Evolutionary conservation across 164 flowering plant species (phyloP).

Genomic region (Vitis labrusca): DNA sequence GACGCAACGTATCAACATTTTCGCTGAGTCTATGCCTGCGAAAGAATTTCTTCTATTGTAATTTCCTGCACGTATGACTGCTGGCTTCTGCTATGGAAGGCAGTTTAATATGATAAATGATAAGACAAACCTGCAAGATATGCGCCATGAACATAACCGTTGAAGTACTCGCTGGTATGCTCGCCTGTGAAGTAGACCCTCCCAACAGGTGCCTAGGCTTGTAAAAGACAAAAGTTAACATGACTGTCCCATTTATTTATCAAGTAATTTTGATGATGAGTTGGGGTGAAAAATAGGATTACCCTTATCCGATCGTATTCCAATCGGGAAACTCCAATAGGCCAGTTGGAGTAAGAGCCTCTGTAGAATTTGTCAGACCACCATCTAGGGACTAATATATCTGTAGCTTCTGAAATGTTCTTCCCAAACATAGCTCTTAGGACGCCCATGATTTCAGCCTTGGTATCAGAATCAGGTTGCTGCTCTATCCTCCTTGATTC

Average conservation of each 20-base stretch:
- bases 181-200: constrained; percentile 84
- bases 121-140: constrained; percentile 64
- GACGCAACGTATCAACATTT: too few species aligned
- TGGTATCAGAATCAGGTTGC: constrained; percentile 67
- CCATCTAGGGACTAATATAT: constrained; percentile 93
- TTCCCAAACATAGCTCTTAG: constrained; percentile 89
- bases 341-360: constrained; percentile 22
- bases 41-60: too few species aligned
- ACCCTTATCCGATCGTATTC: constrained; percentile 31
- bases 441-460: constrained; percentile 81
- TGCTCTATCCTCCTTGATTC: constrained; percentile 91
- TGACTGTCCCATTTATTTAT: too few species aligned
- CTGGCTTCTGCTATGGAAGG: too few species aligned
- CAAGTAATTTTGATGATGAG: too few species aligned
- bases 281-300: too few species aligned
- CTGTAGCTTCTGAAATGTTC: constrained; percentile 63
- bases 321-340: too few species aligned
- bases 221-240: not conserved
- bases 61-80: too few species aligned
- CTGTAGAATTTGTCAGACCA: constrained; percentile 93
- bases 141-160: constrained; percentile 94
- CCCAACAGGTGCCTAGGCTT: constrained; percentile 75
- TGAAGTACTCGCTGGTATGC: constrained; percentile 83
- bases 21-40: too few species aligned
- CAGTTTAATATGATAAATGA: too few species aligned